Conservation (phyloP, 2,329 filamentous ascomycete genomes). For the Colletotrichum kahawae region DNA sequence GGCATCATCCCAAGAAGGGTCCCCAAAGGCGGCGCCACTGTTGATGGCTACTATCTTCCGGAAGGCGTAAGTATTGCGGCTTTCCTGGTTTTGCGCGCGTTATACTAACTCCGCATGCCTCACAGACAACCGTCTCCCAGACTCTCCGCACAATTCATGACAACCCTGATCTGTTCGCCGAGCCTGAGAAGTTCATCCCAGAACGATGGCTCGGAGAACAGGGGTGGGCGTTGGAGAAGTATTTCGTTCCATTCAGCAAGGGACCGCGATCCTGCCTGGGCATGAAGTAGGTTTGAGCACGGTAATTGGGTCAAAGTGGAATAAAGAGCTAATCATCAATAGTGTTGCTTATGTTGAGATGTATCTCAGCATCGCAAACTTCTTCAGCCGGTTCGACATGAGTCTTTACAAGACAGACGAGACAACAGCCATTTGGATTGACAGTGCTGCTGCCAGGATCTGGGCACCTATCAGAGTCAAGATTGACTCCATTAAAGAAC, state of each 20-base stretch:
- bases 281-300: background rate
- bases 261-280: background rate
- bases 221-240: background rate
- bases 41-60: background rate
- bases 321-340: background rate
- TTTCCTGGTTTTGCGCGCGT: background rate
- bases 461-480: background rate
- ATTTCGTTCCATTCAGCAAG: background rate
- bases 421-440: background rate
- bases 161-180: background rate
- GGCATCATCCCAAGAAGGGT: background rate
- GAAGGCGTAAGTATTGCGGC: background rate
- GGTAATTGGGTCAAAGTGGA: too few relatives aligned
- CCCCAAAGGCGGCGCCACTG: background rate
- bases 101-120: background rate
- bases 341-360: background rate
- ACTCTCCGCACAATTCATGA: background rate
- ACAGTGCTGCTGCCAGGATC: background rate
- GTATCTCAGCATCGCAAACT: background rate
- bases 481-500: background rate
- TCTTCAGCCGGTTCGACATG: background rate
- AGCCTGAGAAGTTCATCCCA: background rate
- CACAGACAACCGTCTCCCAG: background rate
- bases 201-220: background rate
- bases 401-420: background rate